phyloP scores from a whole-genome alignment of 2,329 filamentous ascomycete genomes.

The Fusarium hainanense region DNA sequence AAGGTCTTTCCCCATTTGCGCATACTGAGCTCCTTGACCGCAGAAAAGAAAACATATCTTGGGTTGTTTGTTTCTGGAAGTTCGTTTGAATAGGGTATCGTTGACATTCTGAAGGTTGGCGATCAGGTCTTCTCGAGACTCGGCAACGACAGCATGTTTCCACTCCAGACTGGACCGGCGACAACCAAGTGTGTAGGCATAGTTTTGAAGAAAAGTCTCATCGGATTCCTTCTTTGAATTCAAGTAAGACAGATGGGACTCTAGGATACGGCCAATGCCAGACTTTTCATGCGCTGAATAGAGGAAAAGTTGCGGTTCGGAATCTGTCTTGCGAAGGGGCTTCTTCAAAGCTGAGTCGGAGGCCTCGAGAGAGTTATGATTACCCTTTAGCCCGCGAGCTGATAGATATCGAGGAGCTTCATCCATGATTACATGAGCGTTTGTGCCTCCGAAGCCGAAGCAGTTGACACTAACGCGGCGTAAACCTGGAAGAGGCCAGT shows the following conservation, averaged over 20 bases:
- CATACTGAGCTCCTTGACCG: conserved; percentile 58
- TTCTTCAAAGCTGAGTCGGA: not conserved
- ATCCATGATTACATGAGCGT: conserved; percentile 64
- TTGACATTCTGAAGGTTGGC: conserved; percentile 42
- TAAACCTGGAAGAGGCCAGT: conserved; percentile 58
- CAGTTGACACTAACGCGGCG: conserved; percentile 66
- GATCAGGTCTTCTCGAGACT: conserved; percentile 49
- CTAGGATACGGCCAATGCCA: conserved; percentile 52
- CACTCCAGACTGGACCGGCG: conserved; percentile 59
- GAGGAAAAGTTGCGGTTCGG: conserved; percentile 53
- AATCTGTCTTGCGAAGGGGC: not conserved
- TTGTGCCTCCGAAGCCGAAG: conserved; percentile 69
- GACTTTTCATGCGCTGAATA: conserved; percentile 58
- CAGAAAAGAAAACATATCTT: conserved; percentile 57
- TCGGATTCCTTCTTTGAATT: conserved; percentile 20
- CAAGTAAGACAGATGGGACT: conserved; percentile 51
- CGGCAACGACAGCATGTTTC: conserved; percentile 54
- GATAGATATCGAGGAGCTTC: conserved; percentile 57
- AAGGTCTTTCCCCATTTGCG: conserved; percentile 56
- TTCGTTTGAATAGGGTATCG: conserved; percentile 37
- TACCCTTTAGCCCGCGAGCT: conserved; percentile 49
- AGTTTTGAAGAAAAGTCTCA: conserved; percentile 50
- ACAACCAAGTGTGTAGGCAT: conserved; percentile 59
- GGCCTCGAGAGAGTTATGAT: conserved; percentile 50
- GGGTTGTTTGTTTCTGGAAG: conserved; percentile 43